These are phyloP conservation scores for Daldinia bambusicola DNA, from an alignment of 495 filamentous ascomycete genomes.

Conservation along the genomic window DNA sequence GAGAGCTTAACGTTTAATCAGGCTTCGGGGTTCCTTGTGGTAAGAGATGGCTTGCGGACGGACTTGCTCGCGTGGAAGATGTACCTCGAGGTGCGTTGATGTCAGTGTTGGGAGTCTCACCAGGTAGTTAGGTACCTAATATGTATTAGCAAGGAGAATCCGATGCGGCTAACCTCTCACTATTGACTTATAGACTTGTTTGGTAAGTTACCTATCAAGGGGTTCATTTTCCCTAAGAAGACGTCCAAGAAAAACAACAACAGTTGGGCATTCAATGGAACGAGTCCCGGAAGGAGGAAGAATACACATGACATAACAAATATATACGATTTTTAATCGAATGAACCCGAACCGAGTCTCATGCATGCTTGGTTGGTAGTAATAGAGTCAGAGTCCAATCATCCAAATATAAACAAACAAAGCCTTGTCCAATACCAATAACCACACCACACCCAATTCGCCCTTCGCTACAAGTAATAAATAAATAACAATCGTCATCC, in stretches of 20 bases:
- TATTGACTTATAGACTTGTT: too few species aligned
- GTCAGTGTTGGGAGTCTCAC: too few species aligned
- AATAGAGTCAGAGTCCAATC: not conserved
- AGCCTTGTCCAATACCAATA: not conserved
- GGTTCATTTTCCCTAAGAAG: too few species aligned
- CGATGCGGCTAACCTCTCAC: too few species aligned
- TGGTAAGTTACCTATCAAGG: too few species aligned
- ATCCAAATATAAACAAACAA: not conserved
- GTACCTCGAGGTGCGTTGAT: too few species aligned
- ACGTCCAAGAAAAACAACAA: not conserved
- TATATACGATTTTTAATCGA: slow-evolving; percentile 1
- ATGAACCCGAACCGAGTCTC: not conserved
- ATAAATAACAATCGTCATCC: not conserved
- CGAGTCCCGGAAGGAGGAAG: not conserved
- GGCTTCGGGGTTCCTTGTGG: not conserved
- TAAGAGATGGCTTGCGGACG: not conserved
- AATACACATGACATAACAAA: slow-evolving; percentile 6
- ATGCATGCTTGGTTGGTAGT: not conserved
- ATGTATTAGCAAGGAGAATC: too few species aligned
- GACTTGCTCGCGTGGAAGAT: not conserved
- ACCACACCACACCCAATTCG: not conserved
- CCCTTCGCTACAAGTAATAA: slow-evolving; percentile 1
- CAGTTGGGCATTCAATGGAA: not conserved
- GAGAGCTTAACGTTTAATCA: not conserved
- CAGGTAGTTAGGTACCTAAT: too few species aligned